phyloP scores from a whole-genome alignment of 73 alveolate species.

The Paramecium biaurelia region DNA sequence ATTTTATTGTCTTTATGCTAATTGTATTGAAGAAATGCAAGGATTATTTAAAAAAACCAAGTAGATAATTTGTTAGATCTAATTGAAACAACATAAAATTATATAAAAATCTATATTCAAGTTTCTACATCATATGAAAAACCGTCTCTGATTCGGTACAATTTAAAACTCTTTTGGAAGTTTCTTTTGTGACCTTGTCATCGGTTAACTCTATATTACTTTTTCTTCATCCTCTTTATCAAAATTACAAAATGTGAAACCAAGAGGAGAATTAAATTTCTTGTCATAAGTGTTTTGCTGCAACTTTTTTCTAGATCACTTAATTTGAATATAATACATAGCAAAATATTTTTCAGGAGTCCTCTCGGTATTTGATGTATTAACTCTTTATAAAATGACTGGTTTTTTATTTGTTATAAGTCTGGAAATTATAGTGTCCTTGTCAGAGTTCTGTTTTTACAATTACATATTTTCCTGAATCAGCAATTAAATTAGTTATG shows the following conservation, averaged over 20 bases:
- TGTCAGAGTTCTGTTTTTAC: not conserved
- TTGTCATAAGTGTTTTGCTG: not conserved
- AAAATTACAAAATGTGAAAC: not conserved
- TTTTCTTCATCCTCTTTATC: not conserved
- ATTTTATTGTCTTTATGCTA: not conserved
- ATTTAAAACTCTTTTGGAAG: not conserved
- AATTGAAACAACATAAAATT: not conserved
- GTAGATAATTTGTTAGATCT: not conserved
- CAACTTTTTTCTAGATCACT: not conserved
- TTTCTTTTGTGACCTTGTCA: not conserved
- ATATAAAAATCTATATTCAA: not conserved
- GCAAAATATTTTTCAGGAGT: not conserved
- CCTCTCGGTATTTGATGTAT: not conserved
- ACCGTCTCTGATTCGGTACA: constrained; percentile 9
- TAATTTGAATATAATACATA: not conserved
- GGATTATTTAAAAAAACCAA: not conserved
- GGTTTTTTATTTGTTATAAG: not conserved
- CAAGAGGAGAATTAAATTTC: not conserved
- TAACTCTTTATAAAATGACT: not conserved
- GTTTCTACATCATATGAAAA: not conserved
- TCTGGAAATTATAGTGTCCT: not conserved
- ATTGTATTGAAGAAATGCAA: not conserved
- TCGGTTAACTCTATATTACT: not conserved
- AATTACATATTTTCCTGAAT: not conserved
- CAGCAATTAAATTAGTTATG: not conserved